Evolutionary conservation across 345 rosid species (phyloP).

Genomic region (Arabis hirsuta): DNA sequence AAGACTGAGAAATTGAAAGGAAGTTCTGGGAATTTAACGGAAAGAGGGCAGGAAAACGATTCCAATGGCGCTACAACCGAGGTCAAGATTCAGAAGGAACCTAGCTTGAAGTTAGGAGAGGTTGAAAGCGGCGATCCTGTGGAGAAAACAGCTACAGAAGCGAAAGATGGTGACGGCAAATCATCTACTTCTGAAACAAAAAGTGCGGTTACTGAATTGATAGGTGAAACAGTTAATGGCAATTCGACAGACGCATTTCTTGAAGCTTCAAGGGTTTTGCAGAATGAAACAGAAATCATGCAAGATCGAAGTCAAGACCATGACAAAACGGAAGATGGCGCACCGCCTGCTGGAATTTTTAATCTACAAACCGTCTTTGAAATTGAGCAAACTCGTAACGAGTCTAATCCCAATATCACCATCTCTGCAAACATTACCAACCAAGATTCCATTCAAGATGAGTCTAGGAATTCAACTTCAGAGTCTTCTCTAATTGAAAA

Average conservation of each 20-base stretch:
- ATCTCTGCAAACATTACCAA: constrained; percentile 41
- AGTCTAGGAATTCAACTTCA: constrained; percentile 45
- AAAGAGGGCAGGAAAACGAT: constrained; percentile 33
- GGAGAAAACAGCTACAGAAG: constrained; percentile 43
- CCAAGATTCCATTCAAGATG: constrained; percentile 34
- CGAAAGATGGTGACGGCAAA: constrained; percentile 37
- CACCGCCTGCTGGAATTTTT: constrained; percentile 41
- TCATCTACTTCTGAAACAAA: constrained; percentile 33
- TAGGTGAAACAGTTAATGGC: constrained; percentile 41
- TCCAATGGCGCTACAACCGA: constrained; percentile 32
- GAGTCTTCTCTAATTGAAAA: constrained; percentile 38
- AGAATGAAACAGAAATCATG: constrained; percentile 51
- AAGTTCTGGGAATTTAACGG: constrained; percentile 49
- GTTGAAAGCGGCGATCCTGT: constrained; percentile 26
- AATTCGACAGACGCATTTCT: constrained; percentile 37
- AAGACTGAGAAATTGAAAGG: constrained; percentile 50
- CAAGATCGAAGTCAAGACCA: constrained; percentile 42
- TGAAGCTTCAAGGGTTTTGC: constrained; percentile 41
- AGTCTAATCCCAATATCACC: constrained; percentile 37
- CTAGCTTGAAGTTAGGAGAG: constrained; percentile 43
- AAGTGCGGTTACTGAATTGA: constrained; percentile 39
- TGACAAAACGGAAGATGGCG: constrained; percentile 29
- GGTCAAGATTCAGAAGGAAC: constrained; percentile 38
- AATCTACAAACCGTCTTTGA: constrained; percentile 29
- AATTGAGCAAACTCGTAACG: constrained; percentile 40